Evolutionary conservation across 2,329 filamentous ascomycete species (phyloP).

Genomic region (Xylariaceae sp.): DNA sequence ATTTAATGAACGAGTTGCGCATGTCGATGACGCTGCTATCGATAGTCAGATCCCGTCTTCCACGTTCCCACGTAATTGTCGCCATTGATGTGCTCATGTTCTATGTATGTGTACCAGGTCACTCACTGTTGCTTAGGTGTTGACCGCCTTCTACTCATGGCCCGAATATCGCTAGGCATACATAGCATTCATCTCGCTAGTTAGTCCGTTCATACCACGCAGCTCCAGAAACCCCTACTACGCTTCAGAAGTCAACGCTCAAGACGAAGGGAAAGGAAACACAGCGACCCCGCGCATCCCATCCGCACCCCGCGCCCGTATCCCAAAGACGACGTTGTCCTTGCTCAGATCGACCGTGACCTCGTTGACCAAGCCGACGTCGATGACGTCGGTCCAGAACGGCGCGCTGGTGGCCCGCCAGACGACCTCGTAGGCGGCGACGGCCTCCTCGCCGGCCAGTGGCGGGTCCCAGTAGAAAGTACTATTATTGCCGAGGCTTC

Average conservation of each 20-base stretch:
- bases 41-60: background rate
- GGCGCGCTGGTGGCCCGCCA: constrained; percentile 55
- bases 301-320: constrained; percentile 43
- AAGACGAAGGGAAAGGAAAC: constrained; percentile 31
- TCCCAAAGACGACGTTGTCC: constrained; percentile 61
- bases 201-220: too few relatives aligned
- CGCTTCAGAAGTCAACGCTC: background rate
- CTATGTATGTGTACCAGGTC: too few relatives aligned
- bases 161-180: too few relatives aligned
- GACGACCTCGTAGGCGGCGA: constrained; percentile 57
- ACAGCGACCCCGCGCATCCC: constrained; percentile 36
- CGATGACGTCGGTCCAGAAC: constrained; percentile 52
- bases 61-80: background rate
- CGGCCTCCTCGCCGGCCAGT: constrained; percentile 29
- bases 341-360: constrained; percentile 54
- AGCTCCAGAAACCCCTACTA: too few relatives aligned
- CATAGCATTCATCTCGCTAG: too few relatives aligned
- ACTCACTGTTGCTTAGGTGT: too few relatives aligned
- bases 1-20: constrained; percentile 20
- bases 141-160: too few relatives aligned
- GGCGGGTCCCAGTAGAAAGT: constrained; percentile 53
- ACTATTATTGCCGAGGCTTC: constrained; percentile 51
- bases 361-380: constrained; percentile 50
- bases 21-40: background rate
- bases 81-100: background rate